Conservation (phyloP, 2,329 filamentous ascomycete genomes). For the Torrubiellomyces zombiae region DNA sequence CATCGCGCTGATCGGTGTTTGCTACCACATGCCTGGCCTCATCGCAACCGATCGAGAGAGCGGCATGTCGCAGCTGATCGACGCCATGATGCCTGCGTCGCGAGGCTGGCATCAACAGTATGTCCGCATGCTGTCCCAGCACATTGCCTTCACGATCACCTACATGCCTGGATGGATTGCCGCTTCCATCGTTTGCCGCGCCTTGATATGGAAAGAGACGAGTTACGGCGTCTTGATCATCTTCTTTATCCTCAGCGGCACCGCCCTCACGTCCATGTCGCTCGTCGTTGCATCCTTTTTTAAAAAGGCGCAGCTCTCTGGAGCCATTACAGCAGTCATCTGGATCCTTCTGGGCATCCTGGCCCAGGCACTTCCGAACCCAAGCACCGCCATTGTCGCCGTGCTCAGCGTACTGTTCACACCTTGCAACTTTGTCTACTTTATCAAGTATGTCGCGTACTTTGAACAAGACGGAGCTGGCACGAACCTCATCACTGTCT, state of each 20-base stretch:
- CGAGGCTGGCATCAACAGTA: constrained; percentile 27
- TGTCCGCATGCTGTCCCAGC: constrained; percentile 35
- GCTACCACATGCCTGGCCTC: constrained; percentile 55
- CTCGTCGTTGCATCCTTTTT: constrained; percentile 65
- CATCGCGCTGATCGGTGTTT: constrained; percentile 50
- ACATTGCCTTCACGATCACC: constrained; percentile 50
- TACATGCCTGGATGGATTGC: constrained; percentile 30
- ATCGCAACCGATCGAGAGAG: constrained; percentile 54
- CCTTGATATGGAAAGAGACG: constrained; percentile 22
- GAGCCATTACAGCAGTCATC: constrained; percentile 54
- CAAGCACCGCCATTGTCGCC: constrained; percentile 42
- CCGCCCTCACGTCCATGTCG: constrained; percentile 58
- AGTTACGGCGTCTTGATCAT: constrained; percentile 46
- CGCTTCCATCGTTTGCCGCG: constrained; percentile 21
- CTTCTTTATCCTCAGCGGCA: constrained; percentile 55
- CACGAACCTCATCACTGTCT: constrained; percentile 40
- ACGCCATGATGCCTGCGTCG: constrained; percentile 56
- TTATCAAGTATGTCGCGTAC: constrained; percentile 53
- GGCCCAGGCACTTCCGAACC: constrained; percentile 51
- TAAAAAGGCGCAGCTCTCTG: constrained; percentile 64
- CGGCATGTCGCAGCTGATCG: constrained; percentile 56
- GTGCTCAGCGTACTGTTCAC: constrained; percentile 61
- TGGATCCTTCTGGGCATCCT: constrained; percentile 59
- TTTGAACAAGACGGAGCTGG: constrained; percentile 45
- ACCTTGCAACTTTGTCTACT: constrained; percentile 70